phyloP scores from a whole-genome alignment of 805 yeast species.

The Ogataea allantospora region DNA sequence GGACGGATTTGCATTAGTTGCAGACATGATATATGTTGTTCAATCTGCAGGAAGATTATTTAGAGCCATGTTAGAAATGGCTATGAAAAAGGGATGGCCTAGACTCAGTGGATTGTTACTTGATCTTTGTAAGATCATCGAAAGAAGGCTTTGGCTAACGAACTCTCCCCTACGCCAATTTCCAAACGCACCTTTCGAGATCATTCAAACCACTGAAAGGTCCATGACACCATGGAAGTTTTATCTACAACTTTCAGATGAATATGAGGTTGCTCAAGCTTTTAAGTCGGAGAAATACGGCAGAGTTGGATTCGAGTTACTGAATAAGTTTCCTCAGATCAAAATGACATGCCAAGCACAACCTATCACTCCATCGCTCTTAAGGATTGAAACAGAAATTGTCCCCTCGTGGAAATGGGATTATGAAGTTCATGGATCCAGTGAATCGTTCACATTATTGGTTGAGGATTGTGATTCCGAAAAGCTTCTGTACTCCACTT shows the following conservation, averaged over 20 bases:
- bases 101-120: slow-evolving; percentile 53
- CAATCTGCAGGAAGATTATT: slow-evolving; percentile 90
- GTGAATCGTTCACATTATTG: slow-evolving; percentile 65
- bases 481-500: slow-evolving; percentile 57
- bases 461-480: slow-evolving; percentile 89
- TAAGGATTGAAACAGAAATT: slow-evolving; percentile 65
- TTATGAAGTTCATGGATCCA: slow-evolving; percentile 52
- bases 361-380: slow-evolving; percentile 71
- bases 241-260: slow-evolving; percentile 61
- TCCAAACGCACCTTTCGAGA: slow-evolving; percentile 62
- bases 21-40: slow-evolving; percentile 90
- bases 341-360: slow-evolving; percentile 59
- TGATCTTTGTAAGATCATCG: slow-evolving; percentile 76
- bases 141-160: slow-evolving; percentile 77
- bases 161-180: slow-evolving; percentile 87
- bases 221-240: slow-evolving; percentile 82
- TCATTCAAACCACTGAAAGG: slow-evolving; percentile 71
- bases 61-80: slow-evolving; percentile 81
- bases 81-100: slow-evolving; percentile 71
- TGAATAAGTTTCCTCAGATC: slow-evolving; percentile 73
- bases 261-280: slow-evolving; percentile 81
- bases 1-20: slow-evolving; percentile 86
- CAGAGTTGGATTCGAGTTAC: slow-evolving; percentile 50
- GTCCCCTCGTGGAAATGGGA: slow-evolving; percentile 83
- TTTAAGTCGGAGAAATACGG: slow-evolving; percentile 71